phyloP scores from a whole-genome alignment of 257 asterid species.

The Solanum pimpinellifolium region DNA sequence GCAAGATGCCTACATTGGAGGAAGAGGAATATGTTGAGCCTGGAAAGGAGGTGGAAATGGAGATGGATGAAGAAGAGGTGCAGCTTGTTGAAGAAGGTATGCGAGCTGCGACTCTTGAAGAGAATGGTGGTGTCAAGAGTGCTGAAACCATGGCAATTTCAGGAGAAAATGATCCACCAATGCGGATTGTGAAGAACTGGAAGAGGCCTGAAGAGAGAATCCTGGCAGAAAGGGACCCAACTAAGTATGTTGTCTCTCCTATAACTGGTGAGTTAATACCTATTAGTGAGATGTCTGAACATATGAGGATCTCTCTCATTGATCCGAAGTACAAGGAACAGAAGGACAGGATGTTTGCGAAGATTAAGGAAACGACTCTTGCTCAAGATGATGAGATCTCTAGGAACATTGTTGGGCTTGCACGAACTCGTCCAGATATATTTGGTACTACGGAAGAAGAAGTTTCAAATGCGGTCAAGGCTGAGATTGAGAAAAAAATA shows the following conservation, averaged over 20 bases:
- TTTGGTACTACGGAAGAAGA: conserved; percentile 98
- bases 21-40: conserved; percentile 76
- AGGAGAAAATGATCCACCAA: conserved; percentile 74
- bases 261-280: conserved; percentile 82
- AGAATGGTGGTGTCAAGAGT: conserved; percentile 35
- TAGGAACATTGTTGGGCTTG: conserved; percentile 87
- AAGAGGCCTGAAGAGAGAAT: conserved; percentile 89
- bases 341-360: conserved; percentile 96
- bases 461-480: conserved; percentile 93
- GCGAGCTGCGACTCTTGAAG: conserved; percentile 77
- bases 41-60: conserved; percentile 94
- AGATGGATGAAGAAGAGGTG: conserved; percentile 97
- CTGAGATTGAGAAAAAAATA: conserved; percentile 86
- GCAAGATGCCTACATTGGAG: conserved; percentile 64
- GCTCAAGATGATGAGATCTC: conserved; percentile 95
- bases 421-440: conserved; percentile 86
- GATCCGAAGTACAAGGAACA: conserved; percentile 95
- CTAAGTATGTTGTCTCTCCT: conserved; percentile 71
- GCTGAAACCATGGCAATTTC: conserved; percentile 27
- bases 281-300: conserved; percentile 89
- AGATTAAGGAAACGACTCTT: conserved; percentile 85
- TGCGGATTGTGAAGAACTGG: conserved; percentile 93
- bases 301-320: conserved; percentile 89
- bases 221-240: conserved; percentile 76
- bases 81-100: conserved; percentile 92